Conservation (phyloP, 176 grass and related monocot genomes). For the Typha latifolia region DNA sequence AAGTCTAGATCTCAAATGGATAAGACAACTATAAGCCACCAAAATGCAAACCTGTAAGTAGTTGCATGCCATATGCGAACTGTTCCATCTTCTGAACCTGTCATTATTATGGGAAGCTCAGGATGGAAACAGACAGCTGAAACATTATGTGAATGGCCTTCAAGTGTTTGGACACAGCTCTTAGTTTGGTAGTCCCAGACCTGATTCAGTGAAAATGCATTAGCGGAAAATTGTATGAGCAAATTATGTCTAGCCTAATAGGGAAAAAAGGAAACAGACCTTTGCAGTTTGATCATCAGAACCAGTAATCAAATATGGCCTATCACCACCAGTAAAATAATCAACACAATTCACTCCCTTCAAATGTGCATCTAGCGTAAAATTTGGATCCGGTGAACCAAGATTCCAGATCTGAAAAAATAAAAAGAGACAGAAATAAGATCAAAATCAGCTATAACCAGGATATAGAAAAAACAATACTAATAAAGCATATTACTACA, state of each 20-base stretch:
- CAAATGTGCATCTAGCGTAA: constrained; percentile 58
- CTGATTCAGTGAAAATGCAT: constrained; percentile 32
- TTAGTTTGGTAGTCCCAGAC: constrained; percentile 79
- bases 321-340: constrained; percentile 50
- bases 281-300: constrained; percentile 70
- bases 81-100: constrained; percentile 68
- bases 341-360: constrained; percentile 77
- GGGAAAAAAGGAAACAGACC: constrained; percentile 13
- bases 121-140: constrained; percentile 33
- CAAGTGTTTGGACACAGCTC: constrained; percentile 69
- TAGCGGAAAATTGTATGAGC: background rate
- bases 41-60: constrained; percentile 42
- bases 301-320: constrained; percentile 34
- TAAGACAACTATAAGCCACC: background rate
- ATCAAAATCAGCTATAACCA: background rate
- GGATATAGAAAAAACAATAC: background rate
- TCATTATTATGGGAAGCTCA: constrained; percentile 75
- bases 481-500: background rate
- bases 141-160: constrained; percentile 61
- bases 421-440: background rate
- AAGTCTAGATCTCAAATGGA: no score
- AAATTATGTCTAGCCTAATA: constrained; percentile 7
- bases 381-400: constrained; percentile 66
- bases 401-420: constrained; percentile 62
- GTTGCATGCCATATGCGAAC: constrained; percentile 63